These are phyloP conservation scores for Aegilops sharonensis DNA, from an alignment of 176 grass and related monocot genomes.

Conservation along the genomic window DNA sequence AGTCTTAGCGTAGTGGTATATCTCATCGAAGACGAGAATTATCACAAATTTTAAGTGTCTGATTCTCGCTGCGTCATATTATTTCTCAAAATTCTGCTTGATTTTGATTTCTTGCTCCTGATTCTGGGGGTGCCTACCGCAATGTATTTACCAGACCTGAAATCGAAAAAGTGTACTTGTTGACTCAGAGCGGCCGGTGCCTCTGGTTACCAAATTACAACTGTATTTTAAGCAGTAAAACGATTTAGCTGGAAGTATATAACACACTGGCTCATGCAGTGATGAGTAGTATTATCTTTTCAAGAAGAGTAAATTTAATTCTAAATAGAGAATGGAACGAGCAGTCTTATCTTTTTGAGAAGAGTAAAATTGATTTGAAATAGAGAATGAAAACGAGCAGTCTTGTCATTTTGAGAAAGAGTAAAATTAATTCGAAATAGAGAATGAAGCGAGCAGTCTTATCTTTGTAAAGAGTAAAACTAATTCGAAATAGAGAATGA, in stretches of 20 bases:
- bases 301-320: no score
- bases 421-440: no score
- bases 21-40: constrained; percentile 54
- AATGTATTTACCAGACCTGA: constrained; percentile 36
- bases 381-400: no score
- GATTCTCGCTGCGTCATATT: constrained; percentile 36
- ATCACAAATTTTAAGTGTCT: constrained; percentile 65
- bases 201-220: neutral
- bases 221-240: neutral
- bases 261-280: no score
- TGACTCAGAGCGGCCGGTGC: neutral
- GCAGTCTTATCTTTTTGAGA: no score
- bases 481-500: no score
- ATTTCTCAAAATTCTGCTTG: constrained; percentile 23
- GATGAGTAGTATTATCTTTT: no score
- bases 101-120: constrained; percentile 8
- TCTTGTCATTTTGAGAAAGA: no score
- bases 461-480: no score
- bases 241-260: neutral
- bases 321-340: no score
- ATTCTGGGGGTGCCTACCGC: constrained; percentile 34
- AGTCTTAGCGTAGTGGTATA: constrained; percentile 52
- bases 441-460: no score
- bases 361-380: no score
- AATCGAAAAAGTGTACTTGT: constrained; percentile 14